Base-by-base conservation (phyloP, 2,329 filamentous ascomycete genomes). In the Cadophora malorum region DNA sequence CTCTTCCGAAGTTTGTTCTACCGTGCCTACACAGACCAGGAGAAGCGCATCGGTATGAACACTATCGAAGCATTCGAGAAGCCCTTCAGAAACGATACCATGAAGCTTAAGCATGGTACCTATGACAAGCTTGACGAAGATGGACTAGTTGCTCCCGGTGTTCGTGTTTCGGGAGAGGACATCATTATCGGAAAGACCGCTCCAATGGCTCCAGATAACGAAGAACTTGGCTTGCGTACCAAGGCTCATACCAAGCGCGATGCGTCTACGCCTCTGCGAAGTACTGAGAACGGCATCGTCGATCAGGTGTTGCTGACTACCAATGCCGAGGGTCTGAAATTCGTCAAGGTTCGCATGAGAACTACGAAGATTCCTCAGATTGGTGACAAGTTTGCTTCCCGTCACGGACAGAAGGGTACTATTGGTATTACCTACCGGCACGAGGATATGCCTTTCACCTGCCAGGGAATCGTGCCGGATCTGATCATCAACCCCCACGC, bases 171-270 rank as follows among this genome's bases (percentile, higher is more conserved):
- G 16, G 96, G 96, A 77, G 96, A 98, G 76, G 96, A 99, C 79
- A 97, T 99, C 77, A 98, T 99, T 79, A 99, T 99, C 72, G 96
- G 96, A 71, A 99, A 99, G 84, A 98, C 96, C 3, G 94, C 95
- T 12, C 96, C 96, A 1, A 93, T 99, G 79, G 91, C 94, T 59
- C 90, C 93, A 2, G 96, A 99, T 76, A 91, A 92, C 19, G 93
- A 97, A 79, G 96, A 99, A 79, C 86, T 98, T 71, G 96, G 96
- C 7, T 94, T 97, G 77, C 88, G 96, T 70, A 97, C 93, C 28
- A 94, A 93, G 74, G 84, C 91, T 67, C 96, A 99, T 80, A 90
- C 93, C 75, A 97, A 97, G 83, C 90, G 96, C 64, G 96, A 99
- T 79, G 95, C 96, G 3, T 98, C 95, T 19, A 99, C 96, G 1